Conservation (phyloP, 306 rosid genomes). For the Carpinus fangiana region DNA sequence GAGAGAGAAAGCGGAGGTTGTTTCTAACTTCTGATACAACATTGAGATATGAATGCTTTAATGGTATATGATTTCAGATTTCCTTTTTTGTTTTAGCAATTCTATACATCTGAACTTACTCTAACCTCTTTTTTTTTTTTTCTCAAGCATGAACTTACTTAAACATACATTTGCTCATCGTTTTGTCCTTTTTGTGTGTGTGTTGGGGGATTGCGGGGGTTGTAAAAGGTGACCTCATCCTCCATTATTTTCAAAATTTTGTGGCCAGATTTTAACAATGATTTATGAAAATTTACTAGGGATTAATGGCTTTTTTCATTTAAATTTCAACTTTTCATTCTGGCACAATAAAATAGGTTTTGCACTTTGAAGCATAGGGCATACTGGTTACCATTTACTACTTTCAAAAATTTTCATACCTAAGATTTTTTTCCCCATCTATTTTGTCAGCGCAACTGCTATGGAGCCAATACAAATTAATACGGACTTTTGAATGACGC, state of each 20-base stretch:
- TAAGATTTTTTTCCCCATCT: background rate
- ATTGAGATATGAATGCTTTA: background rate
- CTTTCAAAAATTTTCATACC: background rate
- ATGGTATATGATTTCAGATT: background rate
- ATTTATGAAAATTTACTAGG: background rate
- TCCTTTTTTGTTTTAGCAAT: background rate
- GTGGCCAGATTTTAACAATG: background rate
- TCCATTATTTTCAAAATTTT: background rate
- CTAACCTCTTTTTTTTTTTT: background rate
- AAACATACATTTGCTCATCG: too few species aligned
- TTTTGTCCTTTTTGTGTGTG: too few species aligned
- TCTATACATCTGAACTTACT: background rate
- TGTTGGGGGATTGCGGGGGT: too few species aligned
- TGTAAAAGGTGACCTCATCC: background rate
- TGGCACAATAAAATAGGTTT: background rate
- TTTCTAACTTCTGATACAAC: background rate
- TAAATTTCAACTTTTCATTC: background rate
- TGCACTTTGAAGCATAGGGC: background rate
- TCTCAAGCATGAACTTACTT: too few species aligned
- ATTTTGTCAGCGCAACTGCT: background rate
- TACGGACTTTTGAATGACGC: background rate
- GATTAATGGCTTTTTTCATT: background rate
- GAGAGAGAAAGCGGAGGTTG: background rate
- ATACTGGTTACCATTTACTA: background rate
- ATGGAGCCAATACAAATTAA: background rate